These are phyloP conservation scores for Andrographis paniculata DNA, from an alignment of 305 asterid genomes.

Conservation along the genomic window DNA sequence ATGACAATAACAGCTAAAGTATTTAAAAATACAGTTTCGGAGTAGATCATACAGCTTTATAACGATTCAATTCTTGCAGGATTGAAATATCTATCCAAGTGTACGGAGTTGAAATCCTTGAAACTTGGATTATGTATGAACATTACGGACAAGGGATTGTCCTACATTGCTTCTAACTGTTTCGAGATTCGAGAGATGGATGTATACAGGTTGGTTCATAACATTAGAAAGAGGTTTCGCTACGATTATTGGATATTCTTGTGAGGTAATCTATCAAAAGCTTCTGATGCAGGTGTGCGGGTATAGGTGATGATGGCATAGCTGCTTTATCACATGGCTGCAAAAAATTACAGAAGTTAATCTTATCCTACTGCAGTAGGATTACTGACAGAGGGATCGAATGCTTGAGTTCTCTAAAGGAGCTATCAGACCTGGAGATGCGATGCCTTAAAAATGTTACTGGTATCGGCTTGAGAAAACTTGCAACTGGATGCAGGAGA, in stretches of 20 bases:
- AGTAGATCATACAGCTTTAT: conserved; percentile 1
- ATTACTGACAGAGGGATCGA: conserved; percentile 50
- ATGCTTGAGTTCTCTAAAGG: conserved; percentile 32
- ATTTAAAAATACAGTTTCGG: neutral
- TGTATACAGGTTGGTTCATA: conserved; percentile 57
- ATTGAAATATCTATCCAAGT: conserved; percentile 44
- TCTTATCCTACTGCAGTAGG: conserved; percentile 48
- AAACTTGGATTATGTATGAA: conserved; percentile 59
- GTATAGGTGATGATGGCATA: conserved; percentile 52
- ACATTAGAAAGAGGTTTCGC: neutral
- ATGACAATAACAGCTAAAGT: neutral
- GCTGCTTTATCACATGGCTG: conserved; percentile 51
- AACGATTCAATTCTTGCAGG: conserved; percentile 31
- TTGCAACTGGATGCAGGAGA: conserved; percentile 56
- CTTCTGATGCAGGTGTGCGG: conserved; percentile 39
- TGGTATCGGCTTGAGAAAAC: conserved; percentile 43
- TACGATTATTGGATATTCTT: conserved; percentile 3
- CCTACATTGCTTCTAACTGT: conserved; percentile 48
- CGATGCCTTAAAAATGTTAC: conserved; percentile 43
- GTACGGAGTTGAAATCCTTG: conserved; percentile 43
- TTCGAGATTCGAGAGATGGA: conserved; percentile 45
- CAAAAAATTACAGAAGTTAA: conserved; percentile 44
- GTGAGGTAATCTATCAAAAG: conserved; percentile 5
- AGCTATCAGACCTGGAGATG: conserved; percentile 45
- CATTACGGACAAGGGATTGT: conserved; percentile 55